Evolutionary conservation across 148 eudicot genomes (phyloP), one percentile per base, ranked within the genome.

Genomic region (Mesembryanthemum crystallinum): DNA sequence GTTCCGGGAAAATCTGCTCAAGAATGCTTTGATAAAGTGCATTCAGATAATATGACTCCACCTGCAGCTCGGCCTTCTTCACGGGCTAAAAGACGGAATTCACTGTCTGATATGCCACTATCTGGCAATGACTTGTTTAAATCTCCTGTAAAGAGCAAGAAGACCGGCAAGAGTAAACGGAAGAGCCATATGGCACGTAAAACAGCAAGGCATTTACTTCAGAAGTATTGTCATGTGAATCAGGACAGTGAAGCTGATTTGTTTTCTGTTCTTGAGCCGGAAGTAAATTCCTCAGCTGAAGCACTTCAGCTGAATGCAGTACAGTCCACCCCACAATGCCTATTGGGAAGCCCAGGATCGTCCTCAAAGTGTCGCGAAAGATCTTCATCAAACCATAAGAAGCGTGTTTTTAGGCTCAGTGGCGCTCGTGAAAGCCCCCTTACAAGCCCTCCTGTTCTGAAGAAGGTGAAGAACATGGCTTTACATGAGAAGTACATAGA

Each of bases 1-100:
- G 96, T 92, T 69, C 91, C 94, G 43, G 99, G 99, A 75, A 95
- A 90, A 83, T 92, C 94, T 51, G 90, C 94, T 39, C 92, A 89
- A 71, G 99, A 95, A 66, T 95, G 99, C 78, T 95, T 92, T 80
- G 86, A 95, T 65, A 95, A 88, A 85, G 80, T 90, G 65, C 85
- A 95, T 68, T 85, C 94, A 61, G 87, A 80, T 67, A 83, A 82
- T 76, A 63, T 74, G 76, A 95, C 99, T 35, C 99, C 99, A 30
- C 72, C 82, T 73, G 80, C 82, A 77, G 76, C 84, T 45, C 87
- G 76, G 67, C 70, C 55, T 32, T 84, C 91, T 47, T 84, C 87
- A 32, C 90, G 90, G 86, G 55, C 85, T 57, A 87, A 80, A 29
- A 80, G 35, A 55, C 74, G 47, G 60, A 78, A 71, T 25, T 72